A percentile compares a stretch with the other conserved stretches of the same genome.
phyloP scores from a whole-genome alignment of 495 filamentous ascomycete genomes.

The Bryoglossum gracile region DNA sequence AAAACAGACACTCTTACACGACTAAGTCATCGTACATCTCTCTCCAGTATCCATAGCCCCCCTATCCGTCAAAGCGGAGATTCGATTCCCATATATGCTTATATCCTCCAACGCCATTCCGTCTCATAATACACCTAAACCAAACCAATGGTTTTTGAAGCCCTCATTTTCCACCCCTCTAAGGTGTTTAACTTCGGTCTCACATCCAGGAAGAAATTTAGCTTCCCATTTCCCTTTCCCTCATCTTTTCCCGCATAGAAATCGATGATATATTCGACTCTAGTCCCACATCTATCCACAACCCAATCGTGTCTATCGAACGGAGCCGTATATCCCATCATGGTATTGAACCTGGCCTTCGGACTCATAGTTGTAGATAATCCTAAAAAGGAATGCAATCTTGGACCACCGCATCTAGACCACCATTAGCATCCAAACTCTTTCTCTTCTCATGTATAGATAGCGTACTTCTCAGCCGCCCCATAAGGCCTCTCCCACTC shows the following conservation, averaged over 20 bases:
- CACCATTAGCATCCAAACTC: slow-evolving; percentile 2
- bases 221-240: slow-evolving; percentile 46
- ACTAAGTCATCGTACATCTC: too few species aligned
- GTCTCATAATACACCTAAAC: slow-evolving; percentile 25
- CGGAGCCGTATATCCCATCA: slow-evolving; percentile 79
- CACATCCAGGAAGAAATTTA: slow-evolving; percentile 93
- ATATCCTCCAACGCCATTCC: background rate
- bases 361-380: slow-evolving; percentile 68
- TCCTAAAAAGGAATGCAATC: slow-evolving; percentile 76
- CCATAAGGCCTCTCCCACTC: slow-evolving; percentile 71
- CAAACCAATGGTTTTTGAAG: slow-evolving; percentile 54
- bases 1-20: too few species aligned
- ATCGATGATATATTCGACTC: slow-evolving; percentile 93
- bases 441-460: background rate
- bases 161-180: slow-evolving; percentile 85
- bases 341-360: slow-evolving; percentile 68
- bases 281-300: slow-evolving; percentile 84
- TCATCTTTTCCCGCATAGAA: slow-evolving; percentile 79
- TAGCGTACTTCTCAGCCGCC: slow-evolving; percentile 39
- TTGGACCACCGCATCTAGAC: slow-evolving; percentile 68
- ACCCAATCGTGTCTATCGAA: slow-evolving; percentile 99
- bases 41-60: too few species aligned
- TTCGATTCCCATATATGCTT: slow-evolving; percentile 15
- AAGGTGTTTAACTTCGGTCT: slow-evolving; percentile 87
- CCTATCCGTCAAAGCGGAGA: slow-evolving; percentile 13